Percentiles rank a stretch among this genome's conserved stretches.
Conservation (phyloP, 768 basidiomycete species). For the Leucogyrophana mollusca region DNA sequence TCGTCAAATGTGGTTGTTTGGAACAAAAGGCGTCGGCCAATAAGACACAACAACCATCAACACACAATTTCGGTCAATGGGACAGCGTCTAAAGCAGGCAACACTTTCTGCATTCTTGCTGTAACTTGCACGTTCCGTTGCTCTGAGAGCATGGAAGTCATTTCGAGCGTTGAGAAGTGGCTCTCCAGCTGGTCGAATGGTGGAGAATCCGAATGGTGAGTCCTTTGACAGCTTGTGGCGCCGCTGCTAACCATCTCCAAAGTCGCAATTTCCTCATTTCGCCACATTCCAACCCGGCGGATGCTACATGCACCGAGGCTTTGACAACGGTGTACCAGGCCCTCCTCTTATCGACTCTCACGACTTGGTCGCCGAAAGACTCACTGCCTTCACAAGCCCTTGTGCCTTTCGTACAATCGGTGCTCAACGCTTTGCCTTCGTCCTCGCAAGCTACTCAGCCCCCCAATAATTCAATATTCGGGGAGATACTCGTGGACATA, state of each 20-base stretch:
- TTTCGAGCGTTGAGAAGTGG: conserved; percentile 48
- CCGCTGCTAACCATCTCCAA: conserved; percentile 16
- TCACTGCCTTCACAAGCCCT: conserved; percentile 50
- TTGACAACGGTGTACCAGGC: conserved; percentile 71
- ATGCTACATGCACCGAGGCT: conserved; percentile 50
- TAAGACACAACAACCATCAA: conserved; percentile 23
- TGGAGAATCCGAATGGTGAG: conserved; percentile 65
- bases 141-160: conserved; percentile 53
- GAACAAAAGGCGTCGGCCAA: conserved; percentile 21
- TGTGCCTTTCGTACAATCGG: conserved; percentile 62
- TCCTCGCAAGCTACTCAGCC: conserved; percentile 42
- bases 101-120: conserved; percentile 11
- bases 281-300: conserved; percentile 58
- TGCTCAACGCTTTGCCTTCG: conserved; percentile 62
- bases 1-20: conserved; percentile 23
- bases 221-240: conserved; percentile 14
- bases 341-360: conserved; percentile 57
- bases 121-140: conserved; percentile 10
- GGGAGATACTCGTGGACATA: conserved; percentile 74
- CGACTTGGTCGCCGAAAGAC: conserved; percentile 51
- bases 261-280: conserved; percentile 64
- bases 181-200: conserved; percentile 55
- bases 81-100: conserved; percentile 11
- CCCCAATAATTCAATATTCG: conserved; percentile 47
- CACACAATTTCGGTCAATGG: conserved; percentile 17